Evolutionary conservation across 2,329 filamentous ascomycete genomes (phyloP), one percentile per base, ranked within the genome.

Genomic region (Orbilia javanica): DNA sequence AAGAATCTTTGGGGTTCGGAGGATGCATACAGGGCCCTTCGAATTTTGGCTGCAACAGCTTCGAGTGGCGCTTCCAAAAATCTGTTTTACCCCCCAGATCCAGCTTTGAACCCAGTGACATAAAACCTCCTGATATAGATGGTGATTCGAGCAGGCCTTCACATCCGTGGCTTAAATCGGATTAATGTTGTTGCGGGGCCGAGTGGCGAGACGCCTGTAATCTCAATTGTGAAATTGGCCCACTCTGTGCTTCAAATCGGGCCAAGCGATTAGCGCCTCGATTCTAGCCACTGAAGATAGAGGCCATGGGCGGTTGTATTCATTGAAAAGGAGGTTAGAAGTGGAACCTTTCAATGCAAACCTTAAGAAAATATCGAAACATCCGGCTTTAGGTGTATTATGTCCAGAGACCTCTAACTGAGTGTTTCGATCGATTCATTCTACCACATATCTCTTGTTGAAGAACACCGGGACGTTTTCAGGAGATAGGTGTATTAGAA

Each of bases 131-230:
- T 15, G 18, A 29, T 36, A 36, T 13, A 39, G 13, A 39, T 13
- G 36, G 3, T 39, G 36, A 15, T 39, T 39, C 36, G 11, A 39
- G n/a, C 8, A 36, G 13, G 34, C 36, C 36, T 2, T 36, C 66
- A 68, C 66, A 52, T 22, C 69, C 46, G 57, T 69, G 72, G 65
- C 72, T 76, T 63, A 65, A 76, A 69, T 57, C 72, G 72, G 72
- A 76, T 76, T 70, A 76, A 65, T 18, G 65, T 76, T 76, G 27
- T 65, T 76, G 65, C 72, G 72, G 50, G 52, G 34, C 46, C 57
- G 46, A 48, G 62, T 62, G 67, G 50, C 34, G 44, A 73, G 60
- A 20, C 63, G 50, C 63, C 70, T 63, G 70, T 22, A 74, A 67
- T 66, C 34, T 73, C 50, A 67, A 15, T 31, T n/a, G 4, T 50